Evolutionary conservation across 441 rosid genomes (phyloP), one percentile per base, ranked within the genome.

Genomic region (Macaranga tanarius): DNA sequence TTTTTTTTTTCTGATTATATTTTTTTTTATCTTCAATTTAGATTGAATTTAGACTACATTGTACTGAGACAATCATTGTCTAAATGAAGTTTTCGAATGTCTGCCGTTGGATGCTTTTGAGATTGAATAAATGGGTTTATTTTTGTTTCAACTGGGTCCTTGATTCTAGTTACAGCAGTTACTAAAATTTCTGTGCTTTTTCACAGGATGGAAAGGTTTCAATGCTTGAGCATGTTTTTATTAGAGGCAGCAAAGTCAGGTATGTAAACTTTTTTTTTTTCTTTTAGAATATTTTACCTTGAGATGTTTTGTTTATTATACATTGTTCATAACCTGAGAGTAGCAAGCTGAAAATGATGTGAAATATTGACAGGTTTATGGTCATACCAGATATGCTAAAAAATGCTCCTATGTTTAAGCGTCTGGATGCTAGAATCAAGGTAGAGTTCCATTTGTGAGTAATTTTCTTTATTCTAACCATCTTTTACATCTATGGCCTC

Each of bases 241-340:
- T 96, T 52, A 88, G 99, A 58, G 98, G 99, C 65, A 93, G 98
- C 83, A 96, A 96, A 96, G 99, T 96, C 87, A 90, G 99, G 97
- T 94, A 78, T 75, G 28, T 25, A 12, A 62, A 19, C n/a, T 50
- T 50, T 23, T 26, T 74, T 45, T 40, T 56, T 65, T 57, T 51
- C 17, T 55, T 26, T 20, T 75, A n/a, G 54, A 16, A 9, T 13
- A 2, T 38, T n/a, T 45, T 48, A 57, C 19, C 19, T 50, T 4
- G 22, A 65, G 58, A 44, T 12, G 2, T 26, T n/a, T 40, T 60
- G 25, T 23, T 50, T 2, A 20, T 1, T 12, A 20, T 60, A 62
- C 5, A 10, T 22, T 11, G 31, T 60, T 69, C 5, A 10, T 22
- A 38, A 26, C 22, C 1, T 63, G 69, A 6, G 16, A 20, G 6